Evolutionary conservation across 768 basidiomycete species (phyloP).

Genomic region (Amanita fuliginea): DNA sequence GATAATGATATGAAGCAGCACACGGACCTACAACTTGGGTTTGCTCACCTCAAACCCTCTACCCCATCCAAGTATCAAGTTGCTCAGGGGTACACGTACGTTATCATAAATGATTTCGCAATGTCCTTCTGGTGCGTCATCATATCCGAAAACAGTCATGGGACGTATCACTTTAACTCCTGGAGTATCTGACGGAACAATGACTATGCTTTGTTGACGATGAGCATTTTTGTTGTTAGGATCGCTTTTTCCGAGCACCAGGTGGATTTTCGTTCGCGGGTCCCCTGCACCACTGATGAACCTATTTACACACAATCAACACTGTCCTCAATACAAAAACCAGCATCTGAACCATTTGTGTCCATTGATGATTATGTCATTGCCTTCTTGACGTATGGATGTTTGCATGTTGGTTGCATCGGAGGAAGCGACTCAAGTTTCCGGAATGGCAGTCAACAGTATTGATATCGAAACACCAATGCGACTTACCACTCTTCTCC

Average conservation of each 20-base stretch:
- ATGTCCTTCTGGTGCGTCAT: conserved; percentile 94
- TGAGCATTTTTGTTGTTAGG: conserved; percentile 67
- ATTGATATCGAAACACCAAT: neutral
- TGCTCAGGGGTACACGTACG: conserved; percentile 77
- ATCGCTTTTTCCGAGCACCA: conserved; percentile 94
- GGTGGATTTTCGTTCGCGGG: conserved; percentile 78
- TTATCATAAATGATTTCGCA: conserved; percentile 93
- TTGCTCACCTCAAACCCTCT: conserved; percentile 75
- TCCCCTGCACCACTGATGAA: conserved; percentile 90
- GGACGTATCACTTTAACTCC: conserved; percentile 89
- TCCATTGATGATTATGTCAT: conserved; percentile 88
- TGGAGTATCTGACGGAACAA: conserved; percentile 81
- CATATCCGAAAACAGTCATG: conserved; percentile 90
- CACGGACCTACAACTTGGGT: neutral
- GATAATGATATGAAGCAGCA: neutral
- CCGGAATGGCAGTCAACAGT: neutral
- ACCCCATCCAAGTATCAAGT: conserved; percentile 88
- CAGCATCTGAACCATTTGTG: conserved; percentile 71
- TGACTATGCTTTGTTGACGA: conserved; percentile 85
- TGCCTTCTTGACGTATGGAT: conserved; percentile 71
- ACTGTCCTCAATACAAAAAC: neutral
- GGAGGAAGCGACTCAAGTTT: conserved; percentile 70
- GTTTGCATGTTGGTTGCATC: conserved; percentile 94
- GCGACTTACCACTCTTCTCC: conserved; percentile 64
- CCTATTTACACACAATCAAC: neutral